These are phyloP conservation scores for Corymbia citriodora DNA, from an alignment of 441 rosid species.

Conservation along the genomic window DNA sequence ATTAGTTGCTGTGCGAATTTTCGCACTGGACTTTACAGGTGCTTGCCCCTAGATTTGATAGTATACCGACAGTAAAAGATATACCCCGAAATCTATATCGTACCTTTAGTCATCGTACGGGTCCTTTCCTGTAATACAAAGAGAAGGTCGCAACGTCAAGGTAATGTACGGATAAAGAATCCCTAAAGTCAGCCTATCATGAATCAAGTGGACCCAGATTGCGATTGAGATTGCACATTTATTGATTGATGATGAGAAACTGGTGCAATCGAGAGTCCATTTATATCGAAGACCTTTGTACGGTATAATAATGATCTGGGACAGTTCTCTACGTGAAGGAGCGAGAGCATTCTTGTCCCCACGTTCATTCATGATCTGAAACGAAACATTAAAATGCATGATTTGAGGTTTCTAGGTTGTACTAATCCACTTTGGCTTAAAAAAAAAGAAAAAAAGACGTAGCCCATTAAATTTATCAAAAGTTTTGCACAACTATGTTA, in stretches of 20 bases:
- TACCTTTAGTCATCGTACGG: background rate
- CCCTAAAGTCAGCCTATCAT: background rate
- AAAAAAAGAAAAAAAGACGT: rapidly evolving
- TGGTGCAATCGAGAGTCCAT: background rate
- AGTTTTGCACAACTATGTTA: background rate
- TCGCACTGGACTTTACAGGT: background rate
- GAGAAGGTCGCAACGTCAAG: background rate
- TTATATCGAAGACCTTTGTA: background rate
- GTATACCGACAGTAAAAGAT: too few relatives aligned
- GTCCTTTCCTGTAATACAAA: background rate
- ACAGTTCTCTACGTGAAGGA: background rate
- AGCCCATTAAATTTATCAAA: background rate
- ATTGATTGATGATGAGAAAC: background rate
- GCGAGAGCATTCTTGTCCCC: background rate
- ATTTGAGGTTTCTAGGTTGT: background rate
- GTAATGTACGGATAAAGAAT: background rate
- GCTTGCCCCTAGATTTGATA: background rate
- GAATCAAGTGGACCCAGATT: background rate
- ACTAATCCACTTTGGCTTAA: background rate
- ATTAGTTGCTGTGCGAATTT: background rate
- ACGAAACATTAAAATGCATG: background rate
- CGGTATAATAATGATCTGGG: background rate
- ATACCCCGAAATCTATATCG: background rate
- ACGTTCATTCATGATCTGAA: background rate
- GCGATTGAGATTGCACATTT: background rate